Conservation (phyloP, 2,329 filamentous ascomycete genomes). For the Diaporthe citri region DNA sequence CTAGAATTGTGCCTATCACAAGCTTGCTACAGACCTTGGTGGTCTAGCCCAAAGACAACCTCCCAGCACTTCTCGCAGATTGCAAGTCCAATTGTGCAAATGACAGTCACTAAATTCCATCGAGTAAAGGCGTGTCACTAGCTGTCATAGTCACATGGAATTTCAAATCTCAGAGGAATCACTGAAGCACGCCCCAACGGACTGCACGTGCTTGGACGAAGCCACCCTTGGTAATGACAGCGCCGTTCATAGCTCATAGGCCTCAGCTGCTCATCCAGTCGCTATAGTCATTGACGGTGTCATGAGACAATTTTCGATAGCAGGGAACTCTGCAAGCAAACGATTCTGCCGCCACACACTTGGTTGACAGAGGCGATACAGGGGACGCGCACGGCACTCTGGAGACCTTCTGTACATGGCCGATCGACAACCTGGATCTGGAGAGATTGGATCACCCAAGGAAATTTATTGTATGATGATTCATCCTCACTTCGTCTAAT, state of each 20-base stretch:
- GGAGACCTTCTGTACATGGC: neutral
- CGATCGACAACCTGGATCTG: neutral
- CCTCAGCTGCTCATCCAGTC: neutral
- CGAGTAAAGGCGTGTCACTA: neutral
- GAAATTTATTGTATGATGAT: constrained; percentile 21
- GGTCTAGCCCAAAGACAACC: neutral
- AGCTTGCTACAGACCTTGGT: neutral
- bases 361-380: neutral
- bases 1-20: neutral
- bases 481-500: constrained; percentile 36
- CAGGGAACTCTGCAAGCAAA: neutral
- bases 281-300: neutral
- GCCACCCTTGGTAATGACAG: neutral
- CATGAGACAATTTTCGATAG: neutral
- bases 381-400: neutral
- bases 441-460: constrained; percentile 23
- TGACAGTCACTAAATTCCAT: too few relatives aligned
- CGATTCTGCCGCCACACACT: neutral
- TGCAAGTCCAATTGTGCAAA: neutral
- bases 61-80: neutral
- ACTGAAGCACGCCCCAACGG: neutral
- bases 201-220: neutral
- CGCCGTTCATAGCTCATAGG: too few relatives aligned
- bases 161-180: neutral
- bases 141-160: neutral